phyloP scores from a whole-genome alignment of 371 early-diverging fungal species.

The Zychaea mexicana region DNA sequence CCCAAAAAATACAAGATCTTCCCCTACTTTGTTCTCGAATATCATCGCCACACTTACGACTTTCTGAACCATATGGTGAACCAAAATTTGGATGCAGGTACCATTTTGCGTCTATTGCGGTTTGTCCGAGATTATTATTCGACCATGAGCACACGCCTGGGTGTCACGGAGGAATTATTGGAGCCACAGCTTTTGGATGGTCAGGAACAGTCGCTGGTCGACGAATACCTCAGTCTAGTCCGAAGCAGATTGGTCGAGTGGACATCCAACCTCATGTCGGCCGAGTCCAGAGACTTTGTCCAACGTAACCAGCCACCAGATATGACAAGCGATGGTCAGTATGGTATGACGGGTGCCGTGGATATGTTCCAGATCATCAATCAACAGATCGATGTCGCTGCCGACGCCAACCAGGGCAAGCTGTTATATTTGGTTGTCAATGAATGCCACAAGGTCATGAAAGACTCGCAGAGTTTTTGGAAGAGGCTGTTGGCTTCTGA shows the following conservation, averaged over 20 bases:
- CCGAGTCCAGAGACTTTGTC: constrained; percentile 82
- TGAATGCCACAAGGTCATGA: constrained; percentile 85
- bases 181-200: constrained; percentile 93
- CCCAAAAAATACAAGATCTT: constrained; percentile 92
- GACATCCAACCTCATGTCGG: constrained; percentile 84
- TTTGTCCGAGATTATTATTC: constrained; percentile 93
- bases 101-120: constrained; percentile 79
- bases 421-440: constrained; percentile 83
- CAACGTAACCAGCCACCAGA: constrained; percentile 78
- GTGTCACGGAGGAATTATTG: constrained; percentile 87
- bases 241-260: constrained; percentile 86
- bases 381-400: constrained; percentile 92
- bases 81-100: constrained; percentile 73
- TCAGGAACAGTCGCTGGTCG: constrained; percentile 84
- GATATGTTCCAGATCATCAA: constrained; percentile 95
- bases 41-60: constrained; percentile 88
- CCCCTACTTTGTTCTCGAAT: constrained; percentile 89
- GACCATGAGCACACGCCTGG: constrained; percentile 82
- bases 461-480: constrained; percentile 83
- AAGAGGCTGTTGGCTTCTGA: constrained; percentile 72
- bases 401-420: constrained; percentile 80
- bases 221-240: constrained; percentile 88
- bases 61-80: constrained; percentile 74
- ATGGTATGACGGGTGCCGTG: constrained; percentile 78
- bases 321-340: constrained; percentile 74